Conservation (phyloP, 345 rosid species). For the Citrus reticulata region DNA sequence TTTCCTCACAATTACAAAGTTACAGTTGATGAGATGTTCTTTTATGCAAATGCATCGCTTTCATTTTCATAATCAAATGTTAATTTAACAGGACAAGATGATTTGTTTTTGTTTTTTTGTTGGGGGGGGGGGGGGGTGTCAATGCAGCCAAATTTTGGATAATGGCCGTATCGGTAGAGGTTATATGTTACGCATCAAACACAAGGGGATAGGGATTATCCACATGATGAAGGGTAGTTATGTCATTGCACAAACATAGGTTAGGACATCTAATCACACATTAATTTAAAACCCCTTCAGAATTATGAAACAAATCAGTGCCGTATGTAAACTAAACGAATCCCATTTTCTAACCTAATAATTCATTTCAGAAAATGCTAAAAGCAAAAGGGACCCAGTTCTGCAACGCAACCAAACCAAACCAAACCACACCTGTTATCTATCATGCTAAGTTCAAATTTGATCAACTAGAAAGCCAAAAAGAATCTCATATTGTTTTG, state of each 20-base stretch:
- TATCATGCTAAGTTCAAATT: slow-evolving; percentile 23
- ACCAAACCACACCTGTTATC: background rate
- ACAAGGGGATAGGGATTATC: background rate
- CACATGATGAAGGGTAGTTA: background rate
- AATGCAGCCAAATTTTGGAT: slow-evolving; percentile 5
- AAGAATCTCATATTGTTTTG: slow-evolving; percentile 22
- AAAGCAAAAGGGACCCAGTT: slow-evolving; percentile 20
- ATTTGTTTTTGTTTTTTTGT: too few species aligned
- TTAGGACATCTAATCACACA: slow-evolving; percentile 7
- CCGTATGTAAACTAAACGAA: background rate
- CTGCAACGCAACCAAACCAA: background rate
- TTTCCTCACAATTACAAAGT: background rate
- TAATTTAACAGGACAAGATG: background rate
- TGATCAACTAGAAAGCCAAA: slow-evolving; percentile 6
- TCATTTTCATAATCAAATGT: background rate
- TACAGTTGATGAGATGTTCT: background rate
- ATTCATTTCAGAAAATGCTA: slow-evolving; percentile 6
- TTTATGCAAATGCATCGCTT: background rate
- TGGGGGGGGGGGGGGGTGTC: background rate
- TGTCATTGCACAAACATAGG: background rate
- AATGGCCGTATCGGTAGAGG: background rate
- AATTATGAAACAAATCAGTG: background rate
- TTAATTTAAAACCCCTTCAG: background rate
- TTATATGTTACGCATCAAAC: background rate
- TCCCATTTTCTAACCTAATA: background rate